phyloP scores from a whole-genome alignment of 148 eudicot species.

The Rhododendron williamsianum region DNA sequence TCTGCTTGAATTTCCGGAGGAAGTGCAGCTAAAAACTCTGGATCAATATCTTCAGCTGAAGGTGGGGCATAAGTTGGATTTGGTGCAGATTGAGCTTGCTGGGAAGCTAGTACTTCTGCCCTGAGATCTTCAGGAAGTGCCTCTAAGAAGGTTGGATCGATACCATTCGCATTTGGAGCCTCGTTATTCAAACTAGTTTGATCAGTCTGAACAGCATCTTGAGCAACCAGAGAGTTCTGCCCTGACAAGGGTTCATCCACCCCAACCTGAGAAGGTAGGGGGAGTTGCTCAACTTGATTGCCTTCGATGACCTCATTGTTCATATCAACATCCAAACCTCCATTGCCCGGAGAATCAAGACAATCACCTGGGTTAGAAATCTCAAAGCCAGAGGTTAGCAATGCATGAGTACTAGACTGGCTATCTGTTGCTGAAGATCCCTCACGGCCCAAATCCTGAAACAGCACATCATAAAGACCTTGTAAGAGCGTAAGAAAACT shows the following conservation, averaged over 20 bases:
- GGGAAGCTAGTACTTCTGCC: conserved; percentile 96
- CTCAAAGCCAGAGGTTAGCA: conserved; percentile 30
- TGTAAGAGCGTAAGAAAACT: conserved; percentile 23
- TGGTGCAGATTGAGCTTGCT: conserved; percentile 74
- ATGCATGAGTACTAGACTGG: conserved; percentile 26
- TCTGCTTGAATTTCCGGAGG: conserved; percentile 97
- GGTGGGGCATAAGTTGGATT: conserved; percentile 75
- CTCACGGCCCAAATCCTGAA: conserved; percentile 30
- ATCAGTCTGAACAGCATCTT: conserved; percentile 49
- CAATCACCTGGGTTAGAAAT: conserved; percentile 33
- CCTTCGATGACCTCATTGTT: conserved; percentile 36
- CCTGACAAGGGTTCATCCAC: conserved; percentile 39
- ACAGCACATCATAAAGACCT: conserved; percentile 24
- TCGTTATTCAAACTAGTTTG: conserved; percentile 45
- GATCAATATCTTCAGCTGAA: conserved; percentile 90
- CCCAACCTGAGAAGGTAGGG: conserved; percentile 28
- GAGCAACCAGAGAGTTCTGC: conserved; percentile 32
- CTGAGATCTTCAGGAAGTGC: conserved; percentile 97
- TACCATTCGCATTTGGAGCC: conserved; percentile 56
- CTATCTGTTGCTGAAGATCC: conserved; percentile 29
- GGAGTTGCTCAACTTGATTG: conserved; percentile 29
- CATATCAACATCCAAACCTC: conserved; percentile 53
- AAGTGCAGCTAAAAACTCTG: conserved; percentile 96
- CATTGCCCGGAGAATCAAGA: conserved; percentile 37
- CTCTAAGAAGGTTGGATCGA: conserved; percentile 97